A percentile compares a stretch with the other conserved stretches of the same genome.
Evolutionary conservation across 2,329 filamentous ascomycete genomes (phyloP).

Genomic region (Alternaria sp.): DNA sequence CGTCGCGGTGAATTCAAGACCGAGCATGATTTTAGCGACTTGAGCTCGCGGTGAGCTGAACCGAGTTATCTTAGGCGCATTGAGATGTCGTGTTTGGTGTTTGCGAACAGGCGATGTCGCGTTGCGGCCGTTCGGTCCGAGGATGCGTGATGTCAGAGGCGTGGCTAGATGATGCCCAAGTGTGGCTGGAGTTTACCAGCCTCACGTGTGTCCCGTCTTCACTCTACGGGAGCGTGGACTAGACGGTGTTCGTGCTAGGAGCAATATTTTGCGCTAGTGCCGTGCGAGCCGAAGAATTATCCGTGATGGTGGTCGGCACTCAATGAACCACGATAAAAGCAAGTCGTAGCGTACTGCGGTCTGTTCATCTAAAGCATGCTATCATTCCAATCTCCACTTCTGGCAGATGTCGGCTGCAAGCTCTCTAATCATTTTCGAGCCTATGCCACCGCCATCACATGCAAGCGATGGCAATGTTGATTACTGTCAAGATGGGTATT

Average conservation of each 20-base stretch:
- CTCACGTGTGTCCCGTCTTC: conserved; percentile 9
- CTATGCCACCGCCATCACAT: not conserved
- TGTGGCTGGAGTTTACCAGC: conserved; percentile 1
- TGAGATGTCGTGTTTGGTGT: conserved; percentile 9
- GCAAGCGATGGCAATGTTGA: not conserved
- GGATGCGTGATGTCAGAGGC: conserved; percentile 14
- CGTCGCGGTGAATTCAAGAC: conserved; percentile 63
- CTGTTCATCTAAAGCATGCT: not conserved
- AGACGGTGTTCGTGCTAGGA: not conserved
- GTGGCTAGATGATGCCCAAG: conserved; percentile 8
- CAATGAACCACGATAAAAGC: not conserved
- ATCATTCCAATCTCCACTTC: not conserved
- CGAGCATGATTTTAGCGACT: conserved; percentile 40
- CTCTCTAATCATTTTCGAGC: not conserved
- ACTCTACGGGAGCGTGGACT: not conserved
- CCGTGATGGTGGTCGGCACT: not conserved
- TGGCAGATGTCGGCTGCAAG: not conserved
- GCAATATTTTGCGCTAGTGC: not conserved
- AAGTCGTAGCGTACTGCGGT: not conserved
- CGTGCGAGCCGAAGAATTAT: not conserved
- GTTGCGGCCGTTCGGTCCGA: conserved; percentile 13
- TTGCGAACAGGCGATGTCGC: conserved; percentile 12
- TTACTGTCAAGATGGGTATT: not conserved
- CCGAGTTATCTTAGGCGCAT: conserved; percentile 23
- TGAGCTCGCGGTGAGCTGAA: conserved; percentile 35